Percentiles rank a stretch among this genome's conserved stretches.
Conservation (phyloP, 2,329 filamentous ascomycete species). For the Aspergillus sp. region DNA sequence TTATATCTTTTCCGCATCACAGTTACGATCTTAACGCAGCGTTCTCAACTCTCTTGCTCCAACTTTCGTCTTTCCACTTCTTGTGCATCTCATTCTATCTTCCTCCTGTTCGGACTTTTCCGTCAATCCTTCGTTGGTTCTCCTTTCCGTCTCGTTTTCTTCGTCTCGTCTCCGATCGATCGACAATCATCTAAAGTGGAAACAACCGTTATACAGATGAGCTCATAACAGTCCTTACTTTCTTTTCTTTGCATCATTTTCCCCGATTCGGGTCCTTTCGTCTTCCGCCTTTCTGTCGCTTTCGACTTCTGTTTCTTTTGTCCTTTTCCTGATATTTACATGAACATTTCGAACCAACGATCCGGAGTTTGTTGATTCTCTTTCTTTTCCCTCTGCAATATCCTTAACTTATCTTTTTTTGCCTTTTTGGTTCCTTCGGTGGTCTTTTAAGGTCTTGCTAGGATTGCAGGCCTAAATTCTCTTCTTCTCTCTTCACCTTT, state of each 20-base stretch:
- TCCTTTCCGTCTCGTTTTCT: neutral
- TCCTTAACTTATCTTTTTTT: constrained; percentile 16
- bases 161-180: neutral
- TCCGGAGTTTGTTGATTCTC: constrained; percentile 12
- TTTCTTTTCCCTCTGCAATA: constrained; percentile 6
- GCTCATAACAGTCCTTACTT: neutral
- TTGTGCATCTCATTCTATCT: neutral
- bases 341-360: constrained; percentile 11
- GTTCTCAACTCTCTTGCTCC: neutral
- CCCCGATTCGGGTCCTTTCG: neutral
- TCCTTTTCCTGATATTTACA: neutral
- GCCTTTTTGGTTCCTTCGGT: constrained; percentile 18
- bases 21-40: neutral
- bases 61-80: neutral
- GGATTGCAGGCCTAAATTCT: constrained; percentile 14
- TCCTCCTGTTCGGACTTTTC: neutral
- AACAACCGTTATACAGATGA: neutral
- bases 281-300: neutral
- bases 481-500: constrained; percentile 18
- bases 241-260: neutral
- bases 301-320: neutral
- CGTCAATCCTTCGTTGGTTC: neutral
- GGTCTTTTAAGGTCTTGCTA: constrained; percentile 14
- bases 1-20: neutral
- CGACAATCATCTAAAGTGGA: neutral